Evolutionary conservation across 2,329 filamentous ascomycete species (phyloP), one percentile per base, ranked within the genome.

Genomic region (Ceratocystis alfenasii): DNA sequence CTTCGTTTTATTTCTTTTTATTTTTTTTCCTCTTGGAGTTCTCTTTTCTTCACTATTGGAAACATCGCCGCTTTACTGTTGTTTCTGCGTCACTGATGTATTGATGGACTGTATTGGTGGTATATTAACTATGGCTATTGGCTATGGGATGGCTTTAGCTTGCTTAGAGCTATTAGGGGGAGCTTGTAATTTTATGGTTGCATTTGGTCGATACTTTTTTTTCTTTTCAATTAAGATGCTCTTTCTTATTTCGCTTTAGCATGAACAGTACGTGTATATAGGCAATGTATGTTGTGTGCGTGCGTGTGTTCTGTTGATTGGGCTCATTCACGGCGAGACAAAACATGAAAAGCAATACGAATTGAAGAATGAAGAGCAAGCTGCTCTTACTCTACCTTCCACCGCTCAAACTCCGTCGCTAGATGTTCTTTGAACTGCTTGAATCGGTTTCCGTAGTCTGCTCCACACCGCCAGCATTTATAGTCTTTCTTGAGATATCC

Each of bases 381-480:
- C 46, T 17, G 6, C 46, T n/a, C 46, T 77, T 72, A 90, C 72
- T 86, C 77, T 70, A 71, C 80, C 75, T 82, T 90, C 91, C 91
- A 96, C 67, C 76, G 77, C 70, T 87, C 81, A 73, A 90, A 91
- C 76, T 96, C 91, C 30, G 80, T 77, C 17, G 81, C 81, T 60
- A 96, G 76, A 77, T 99, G 92, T 67, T 78, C 79, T 75, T 94
- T 94, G 64, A 96, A 74, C 73, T 79, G 80, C 69, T 82, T 78
- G 74, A 96, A 95, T 72, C 81, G 82, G 70, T 89, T 89, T 22
- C 81, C 83, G 75, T 94, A 96, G 64, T 84, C 82, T 74, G 75
- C 76, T 1, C 85, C 84, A 76, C 94, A 97, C 63, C 89, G 81
- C 93, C 94, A 97, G 74, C 94, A 97, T 69, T 77, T 76, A 74